Base-by-base conservation (phyloP, 2,329 filamentous ascomycete genomes). In the Fusarium oxysporum region DNA sequence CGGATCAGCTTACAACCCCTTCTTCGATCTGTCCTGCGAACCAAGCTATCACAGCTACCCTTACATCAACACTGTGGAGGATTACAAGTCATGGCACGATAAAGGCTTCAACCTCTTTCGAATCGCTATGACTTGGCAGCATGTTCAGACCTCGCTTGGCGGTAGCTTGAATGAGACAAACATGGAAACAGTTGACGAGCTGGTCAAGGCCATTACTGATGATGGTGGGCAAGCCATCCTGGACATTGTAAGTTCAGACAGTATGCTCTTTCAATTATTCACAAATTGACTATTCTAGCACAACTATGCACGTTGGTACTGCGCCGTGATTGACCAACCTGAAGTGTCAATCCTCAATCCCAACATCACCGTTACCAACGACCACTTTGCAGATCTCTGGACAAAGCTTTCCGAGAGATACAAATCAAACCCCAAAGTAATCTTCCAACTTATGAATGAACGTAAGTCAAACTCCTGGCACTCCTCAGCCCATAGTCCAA, bases 231-330 rank as follows among this genome's bases (percentile, higher is more conserved):
- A 55, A 14, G 57, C 37, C 17, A 55, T 60, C 9, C n/a, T 60
- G 10, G 57, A 60, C 8, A 60, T 60, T n/a, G 57, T 48, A 32
- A 12, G 28, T 32, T 5, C 3, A 19, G 3, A 16, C 21, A 4
- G 3, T n/a, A 8, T 11, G 3, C 9, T 17, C 10, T 5, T 41
- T 19, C 5, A 17, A 17, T 14, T 53, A 10, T n/a, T 6, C 21
- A 10, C 23, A n/a, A 6, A 23, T 35, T 23, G 17, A 25, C 1
- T 11, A 3, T 21, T 21, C 14, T 10, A 60, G 47, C 57, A 60
- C n/a, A 60, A 60, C 13, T 60, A 60, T 33, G 57, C 47, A 33
- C 57, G 57, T 16, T 60, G 35, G 35, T 60, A 60, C 4, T 60
- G 57, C 25, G 57, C 47, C 13, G 57, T 60, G 10, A 60, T 60